Evolutionary conservation across 2,329 filamentous ascomycete genomes (phyloP).

Genomic region (Venturia oleaginea): DNA sequence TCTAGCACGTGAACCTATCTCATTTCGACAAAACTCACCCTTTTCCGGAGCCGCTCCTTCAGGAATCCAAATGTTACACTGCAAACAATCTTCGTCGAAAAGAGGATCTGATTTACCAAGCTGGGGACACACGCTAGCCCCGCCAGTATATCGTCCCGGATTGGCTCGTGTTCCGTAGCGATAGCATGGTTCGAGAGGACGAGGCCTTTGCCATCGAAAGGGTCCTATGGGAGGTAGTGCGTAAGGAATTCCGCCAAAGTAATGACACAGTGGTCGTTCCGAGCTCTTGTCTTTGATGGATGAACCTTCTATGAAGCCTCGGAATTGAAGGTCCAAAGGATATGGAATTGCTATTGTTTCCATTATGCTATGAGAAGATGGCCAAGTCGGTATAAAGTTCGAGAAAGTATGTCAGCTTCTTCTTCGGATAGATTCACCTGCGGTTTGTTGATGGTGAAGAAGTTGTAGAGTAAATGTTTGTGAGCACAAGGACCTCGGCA

Average conservation of each 20-base stretch:
- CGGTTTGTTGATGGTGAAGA: no score
- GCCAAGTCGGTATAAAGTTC: neutral
- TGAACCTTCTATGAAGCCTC: constrained; percentile 42
- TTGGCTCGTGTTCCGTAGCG: constrained; percentile 41
- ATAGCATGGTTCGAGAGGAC: constrained; percentile 38
- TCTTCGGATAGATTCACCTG: no score
- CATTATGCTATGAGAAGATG: neutral
- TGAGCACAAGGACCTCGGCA: no score
- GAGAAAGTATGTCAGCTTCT: no score
- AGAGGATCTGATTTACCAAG: constrained; percentile 22
- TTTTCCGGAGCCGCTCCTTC: constrained; percentile 33
- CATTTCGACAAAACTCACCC: constrained; percentile 18
- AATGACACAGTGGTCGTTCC: constrained; percentile 35
- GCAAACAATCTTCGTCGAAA: constrained; percentile 47
- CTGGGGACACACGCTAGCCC: constrained; percentile 42
- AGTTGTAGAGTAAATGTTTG: no score
- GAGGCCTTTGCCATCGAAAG: constrained; percentile 42
- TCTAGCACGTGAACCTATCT: neutral
- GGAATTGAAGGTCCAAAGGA: constrained; percentile 29
- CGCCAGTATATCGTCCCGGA: constrained; percentile 38
- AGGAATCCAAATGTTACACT: constrained; percentile 48
- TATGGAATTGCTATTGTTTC: constrained; percentile 21
- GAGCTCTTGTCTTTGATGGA: constrained; percentile 31
- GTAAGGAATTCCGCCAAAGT: constrained; percentile 48
- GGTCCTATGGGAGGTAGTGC: constrained; percentile 40